Percentiles rank a stretch among this genome's conserved stretches.
These are phyloP conservation scores for Colletotrichum sidae DNA, from an alignment of 2,329 filamentous ascomycete species.

Conservation along the genomic window DNA sequence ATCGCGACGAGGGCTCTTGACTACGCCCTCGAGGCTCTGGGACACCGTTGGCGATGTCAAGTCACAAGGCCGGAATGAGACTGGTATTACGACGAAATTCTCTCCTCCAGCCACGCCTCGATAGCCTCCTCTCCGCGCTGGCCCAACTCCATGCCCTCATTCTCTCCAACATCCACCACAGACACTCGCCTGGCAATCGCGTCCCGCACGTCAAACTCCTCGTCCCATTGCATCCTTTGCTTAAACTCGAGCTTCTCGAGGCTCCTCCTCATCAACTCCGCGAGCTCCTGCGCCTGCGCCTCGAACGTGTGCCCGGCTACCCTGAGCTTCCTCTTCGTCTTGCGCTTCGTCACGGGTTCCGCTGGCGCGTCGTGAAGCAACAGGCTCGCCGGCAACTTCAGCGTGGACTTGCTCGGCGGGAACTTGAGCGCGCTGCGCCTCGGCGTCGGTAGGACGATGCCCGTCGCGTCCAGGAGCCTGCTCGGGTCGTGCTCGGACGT, in stretches of 20 bases:
- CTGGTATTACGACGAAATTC: conserved; percentile 31
- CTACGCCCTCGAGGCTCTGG: too few species aligned
- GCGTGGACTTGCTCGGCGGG: conserved; percentile 58
- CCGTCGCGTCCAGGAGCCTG: conserved; percentile 22
- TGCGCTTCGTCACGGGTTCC: conserved; percentile 16
- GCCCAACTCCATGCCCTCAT: conserved; percentile 43
- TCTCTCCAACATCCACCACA: conserved; percentile 50
- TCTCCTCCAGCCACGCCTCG: conserved; percentile 46
- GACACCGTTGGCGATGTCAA: too few species aligned
- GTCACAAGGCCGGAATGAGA: conserved; percentile 1
- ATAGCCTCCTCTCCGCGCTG: conserved; percentile 43
- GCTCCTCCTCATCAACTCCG: conserved; percentile 60
- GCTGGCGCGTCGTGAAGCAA: conserved; percentile 57
- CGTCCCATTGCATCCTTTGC: conserved; percentile 55
- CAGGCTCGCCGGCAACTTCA: conserved; percentile 62
- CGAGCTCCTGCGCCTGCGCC: conserved; percentile 60
- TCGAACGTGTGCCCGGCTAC: conserved; percentile 55
- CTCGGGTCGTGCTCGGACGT: conserved; percentile 30
- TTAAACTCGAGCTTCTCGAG: conserved; percentile 59
- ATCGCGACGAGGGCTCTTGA: too few species aligned
- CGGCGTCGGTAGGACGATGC: conserved; percentile 43
- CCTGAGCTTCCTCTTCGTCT: conserved; percentile 28
- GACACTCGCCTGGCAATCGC: conserved; percentile 54
- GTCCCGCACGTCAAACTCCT: conserved; percentile 47
- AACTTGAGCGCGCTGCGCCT: conserved; percentile 59